Evolutionary conservation across 2,329 filamentous ascomycete species (phyloP).

Genomic region (Apiospora aurea): DNA sequence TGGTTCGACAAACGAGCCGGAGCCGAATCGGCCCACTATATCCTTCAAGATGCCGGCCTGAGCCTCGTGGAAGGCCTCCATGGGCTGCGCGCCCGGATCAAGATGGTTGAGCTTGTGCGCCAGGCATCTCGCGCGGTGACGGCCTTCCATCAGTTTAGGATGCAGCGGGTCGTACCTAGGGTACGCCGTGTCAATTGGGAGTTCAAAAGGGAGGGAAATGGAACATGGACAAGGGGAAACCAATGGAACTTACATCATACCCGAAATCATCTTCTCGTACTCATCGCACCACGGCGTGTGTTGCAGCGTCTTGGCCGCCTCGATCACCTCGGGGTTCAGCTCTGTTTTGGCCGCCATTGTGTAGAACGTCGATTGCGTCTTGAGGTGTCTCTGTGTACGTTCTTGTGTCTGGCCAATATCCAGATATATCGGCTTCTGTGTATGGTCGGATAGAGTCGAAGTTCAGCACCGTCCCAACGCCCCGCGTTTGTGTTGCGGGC

Average conservation of each 20-base stretch:
- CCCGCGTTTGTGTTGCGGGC: conserved; percentile 16
- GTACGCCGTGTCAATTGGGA: background rate
- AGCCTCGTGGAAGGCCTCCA: conserved; percentile 46
- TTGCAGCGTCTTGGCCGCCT: conserved; percentile 53
- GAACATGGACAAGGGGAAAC: background rate
- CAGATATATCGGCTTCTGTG: background rate
- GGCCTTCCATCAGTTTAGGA: conserved; percentile 56
- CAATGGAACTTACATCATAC: conserved; percentile 57
- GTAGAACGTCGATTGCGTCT: too few relatives aligned
- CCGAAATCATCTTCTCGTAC: conserved; percentile 70
- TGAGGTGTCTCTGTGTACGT: background rate
- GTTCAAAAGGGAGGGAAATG: background rate
- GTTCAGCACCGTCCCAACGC: conserved; percentile 9
- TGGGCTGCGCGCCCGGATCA: conserved; percentile 56
- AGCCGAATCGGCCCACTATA: conserved; percentile 58
- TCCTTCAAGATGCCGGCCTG: conserved; percentile 55
- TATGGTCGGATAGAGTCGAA: background rate
- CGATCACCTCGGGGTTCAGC: conserved; percentile 52
- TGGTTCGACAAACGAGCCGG: conserved; percentile 64
- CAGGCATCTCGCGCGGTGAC: conserved; percentile 61
- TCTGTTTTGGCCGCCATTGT: conserved; percentile 45
- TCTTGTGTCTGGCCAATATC: background rate
- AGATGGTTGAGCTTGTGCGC: conserved; percentile 66
- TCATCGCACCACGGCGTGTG: conserved; percentile 65
- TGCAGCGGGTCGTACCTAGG: conserved; percentile 57